Base-by-base conservation (phyloP, 1,139 yeast genomes). In the Nadsonia commutata region DNA sequence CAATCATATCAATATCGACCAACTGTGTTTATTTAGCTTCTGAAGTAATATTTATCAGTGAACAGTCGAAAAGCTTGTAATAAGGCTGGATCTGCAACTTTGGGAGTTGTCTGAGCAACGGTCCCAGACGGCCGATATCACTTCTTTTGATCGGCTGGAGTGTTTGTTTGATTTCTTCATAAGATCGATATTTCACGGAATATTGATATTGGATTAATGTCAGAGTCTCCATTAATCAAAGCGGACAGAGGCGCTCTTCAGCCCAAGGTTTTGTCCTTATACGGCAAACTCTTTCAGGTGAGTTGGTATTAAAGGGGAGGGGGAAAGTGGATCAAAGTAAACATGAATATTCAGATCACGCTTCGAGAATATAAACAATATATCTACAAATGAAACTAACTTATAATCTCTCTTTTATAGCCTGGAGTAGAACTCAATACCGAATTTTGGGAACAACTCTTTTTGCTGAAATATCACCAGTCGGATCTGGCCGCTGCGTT, bases 371-470 rank as follows among this genome's bases (percentile, higher is more conserved):
- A n/a, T n/a, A n/a, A n/a, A n/a, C n/a, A n/a, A n/a, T n/a, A n/a
- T n/a, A n/a, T n/a, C n/a, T n/a, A n/a, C n/a, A n/a, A n/a, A n/a
- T n/a, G n/a, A n/a, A n/a, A n/a, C n/a, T n/a, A n/a, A n/a, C n/a
- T n/a, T n/a, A n/a, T n/a, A n/a, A n/a, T n/a, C n/a, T n/a, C n/a
- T n/a, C n/a, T 42, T 11, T 38, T 39, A 7, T 40, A 42, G 36
- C 41, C 36, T 33, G 49, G 44, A 36, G 20, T 9, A 20, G 44
- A 45, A 37, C 20, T 27, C n/a, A 11, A 50, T 1, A 58, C 59
- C 3, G 64, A 63, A 9, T 65, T 52, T 48, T 65, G 69, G 69
- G 57, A 58, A 20, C 68, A 65, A 48, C 55, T 65, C 40, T 65
- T 60, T 46, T 46, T 65, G 13, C 53, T 65, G 41, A 56, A 56